Base-by-base conservation (phyloP, 1,139 yeast genomes). In the Yamadazyma spencermartinsiae region DNA sequence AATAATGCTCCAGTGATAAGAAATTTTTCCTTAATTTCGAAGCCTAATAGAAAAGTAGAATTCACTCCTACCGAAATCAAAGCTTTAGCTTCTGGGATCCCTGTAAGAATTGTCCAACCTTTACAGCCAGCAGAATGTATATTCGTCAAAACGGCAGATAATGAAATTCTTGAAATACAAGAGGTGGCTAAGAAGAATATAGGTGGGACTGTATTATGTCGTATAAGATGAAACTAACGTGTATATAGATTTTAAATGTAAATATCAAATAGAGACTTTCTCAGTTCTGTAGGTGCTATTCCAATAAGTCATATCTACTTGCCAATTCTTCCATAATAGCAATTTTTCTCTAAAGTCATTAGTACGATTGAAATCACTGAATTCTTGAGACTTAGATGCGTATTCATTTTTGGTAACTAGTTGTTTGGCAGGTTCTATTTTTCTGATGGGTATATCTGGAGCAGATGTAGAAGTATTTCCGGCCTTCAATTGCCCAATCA, bases 41-140 rank as follows among this genome's bases (percentile, higher is more conserved):
- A 83, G 55, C 98, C 98, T 33, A 87, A 86, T 52, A 74, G 92
- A 58, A 75, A 82, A 56, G 85, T 89, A 20, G 65, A 73, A 49
- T 79, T 89, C 53, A 66, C 75, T 2, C 64, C 72, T 16, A 72
- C 76, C 4, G 96, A 89, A 51, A 67, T 92, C 43, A 76, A 76
- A 55, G 79, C 80, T 18, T 73, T 92, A 48, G 86, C 95, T 13
- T 72, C 83, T 6, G 98, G 98, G 3, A 68, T 77, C 43, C 76
- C 80, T 17, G 84, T 87, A 15, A 76, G 95, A 65, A 73, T 79
- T 51, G 80, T 90, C 46, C 76, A 79, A 52, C 95, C 97, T 1
- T 68, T 88, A 39, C 89, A 85, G 56, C 94, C 96, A 1, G 96
- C 97, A 20, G 99, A 92, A 62, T 75, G 87, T 44, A 78, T 90